Evolutionary conservation across 768 basidiomycete species (phyloP).

Genomic region (Hebeloma cylindrosporum): DNA sequence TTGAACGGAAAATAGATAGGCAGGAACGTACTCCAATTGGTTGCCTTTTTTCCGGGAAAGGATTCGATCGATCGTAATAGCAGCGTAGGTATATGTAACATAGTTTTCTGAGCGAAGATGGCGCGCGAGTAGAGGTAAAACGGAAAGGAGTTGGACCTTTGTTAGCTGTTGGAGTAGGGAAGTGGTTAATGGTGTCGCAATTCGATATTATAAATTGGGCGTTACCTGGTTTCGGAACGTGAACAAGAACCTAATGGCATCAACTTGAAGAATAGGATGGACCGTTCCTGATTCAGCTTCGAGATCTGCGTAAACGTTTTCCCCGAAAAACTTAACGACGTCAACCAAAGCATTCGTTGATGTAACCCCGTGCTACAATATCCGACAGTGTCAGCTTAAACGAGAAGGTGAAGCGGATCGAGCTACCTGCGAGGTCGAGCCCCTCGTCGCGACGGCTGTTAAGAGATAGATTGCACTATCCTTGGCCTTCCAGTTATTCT

Average conservation of each 20-base stretch:
- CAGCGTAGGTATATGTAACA: slow-evolving; percentile 94
- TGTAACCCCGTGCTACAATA: slow-evolving; percentile 81
- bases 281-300: slow-evolving; percentile 64
- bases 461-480: slow-evolving; percentile 92
- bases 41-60: slow-evolving; percentile 84
- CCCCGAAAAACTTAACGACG: slow-evolving; percentile 93
- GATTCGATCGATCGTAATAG: slow-evolving; percentile 96
- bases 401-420: slow-evolving; percentile 1
- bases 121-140: slow-evolving; percentile 80
- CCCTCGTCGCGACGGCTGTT: slow-evolving; percentile 90
- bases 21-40: slow-evolving; percentile 62
- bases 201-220: background rate
- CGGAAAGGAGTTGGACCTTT: slow-evolving; percentile 89
- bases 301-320: slow-evolving; percentile 86
- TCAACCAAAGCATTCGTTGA: slow-evolving; percentile 90
- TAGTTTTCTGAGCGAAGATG: slow-evolving; percentile 85
- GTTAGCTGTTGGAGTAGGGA: slow-evolving; percentile 58
- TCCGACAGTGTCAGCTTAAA: background rate
- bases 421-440: slow-evolving; percentile 76
- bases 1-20: background rate
- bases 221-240: slow-evolving; percentile 94
- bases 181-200: slow-evolving; percentile 2
- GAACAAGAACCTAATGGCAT: slow-evolving; percentile 92
- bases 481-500: slow-evolving; percentile 83
- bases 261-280: slow-evolving; percentile 91